Percentiles rank a stretch among this genome's conserved stretches.
These are phyloP conservation scores for Linanthus parryae DNA, from an alignment of 148 eudicot genomes.

Conservation along the genomic window DNA sequence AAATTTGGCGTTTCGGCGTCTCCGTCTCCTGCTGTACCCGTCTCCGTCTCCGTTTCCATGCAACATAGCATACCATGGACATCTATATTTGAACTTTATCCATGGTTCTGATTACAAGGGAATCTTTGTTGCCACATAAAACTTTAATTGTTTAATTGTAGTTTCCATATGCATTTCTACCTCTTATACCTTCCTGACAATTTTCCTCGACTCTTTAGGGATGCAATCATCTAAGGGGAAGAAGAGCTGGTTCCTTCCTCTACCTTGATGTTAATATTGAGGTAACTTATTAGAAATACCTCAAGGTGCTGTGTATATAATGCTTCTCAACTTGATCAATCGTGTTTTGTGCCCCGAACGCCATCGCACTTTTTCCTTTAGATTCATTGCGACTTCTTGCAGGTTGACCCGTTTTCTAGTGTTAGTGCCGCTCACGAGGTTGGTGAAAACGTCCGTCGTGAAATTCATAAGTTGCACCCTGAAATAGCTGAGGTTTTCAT, in stretches of 20 bases:
- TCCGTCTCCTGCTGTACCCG: no score
- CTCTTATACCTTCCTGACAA: background rate
- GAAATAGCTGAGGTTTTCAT: constrained; percentile 96
- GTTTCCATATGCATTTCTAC: background rate
- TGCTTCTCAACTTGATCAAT: background rate
- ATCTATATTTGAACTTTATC: no score
- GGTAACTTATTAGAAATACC: constrained; percentile 29
- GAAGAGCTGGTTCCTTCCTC: constrained; percentile 92
- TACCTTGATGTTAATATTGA: constrained; percentile 92
- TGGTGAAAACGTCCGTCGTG: constrained; percentile 78
- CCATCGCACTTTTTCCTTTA: constrained; percentile 1
- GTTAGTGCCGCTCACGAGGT: constrained; percentile 92
- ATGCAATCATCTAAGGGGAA: constrained; percentile 84
- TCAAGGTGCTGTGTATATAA: background rate
- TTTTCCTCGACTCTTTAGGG: constrained; percentile 43
- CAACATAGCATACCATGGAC: no score
- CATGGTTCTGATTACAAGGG: no score
- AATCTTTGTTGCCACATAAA: no score
- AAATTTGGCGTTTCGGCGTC: no score
- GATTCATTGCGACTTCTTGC: constrained; percentile 19
- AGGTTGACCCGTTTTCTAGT: constrained; percentile 96
- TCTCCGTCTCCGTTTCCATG: no score
- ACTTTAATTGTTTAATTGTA: no score
- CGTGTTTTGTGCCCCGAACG: background rate
- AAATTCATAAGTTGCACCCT: constrained; percentile 62